phyloP scores from a whole-genome alignment of 2,329 filamentous ascomycete species.

The Trichophyton schoenleinii region DNA sequence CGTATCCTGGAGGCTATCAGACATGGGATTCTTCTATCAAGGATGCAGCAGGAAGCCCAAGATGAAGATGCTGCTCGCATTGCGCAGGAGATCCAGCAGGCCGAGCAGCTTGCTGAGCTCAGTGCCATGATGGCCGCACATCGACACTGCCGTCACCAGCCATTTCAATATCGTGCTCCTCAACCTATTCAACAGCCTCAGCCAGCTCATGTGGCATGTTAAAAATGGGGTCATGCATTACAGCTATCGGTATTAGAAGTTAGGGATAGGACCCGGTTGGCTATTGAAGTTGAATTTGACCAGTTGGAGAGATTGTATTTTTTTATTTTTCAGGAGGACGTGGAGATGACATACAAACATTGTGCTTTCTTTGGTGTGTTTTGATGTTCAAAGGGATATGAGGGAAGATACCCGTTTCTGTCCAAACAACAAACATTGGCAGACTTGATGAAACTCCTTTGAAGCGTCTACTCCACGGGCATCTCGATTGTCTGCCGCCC shows the following conservation, averaged over 20 bases:
- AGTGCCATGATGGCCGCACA: neutral
- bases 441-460: neutral
- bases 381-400: neutral
- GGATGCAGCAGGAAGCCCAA: slow-evolving; percentile 14
- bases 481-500: neutral
- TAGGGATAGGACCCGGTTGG: neutral
- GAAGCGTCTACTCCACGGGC: neutral
- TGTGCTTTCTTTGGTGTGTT: neutral
- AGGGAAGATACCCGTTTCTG: neutral
- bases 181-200: neutral
- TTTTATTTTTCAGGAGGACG: neutral
- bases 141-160: neutral
- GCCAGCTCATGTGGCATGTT: neutral
- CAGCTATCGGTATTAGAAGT: neutral
- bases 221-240: neutral
- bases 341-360: neutral
- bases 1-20: slow-evolving; percentile 10
- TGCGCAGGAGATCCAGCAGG: slow-evolving; percentile 1
- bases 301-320: neutral
- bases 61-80: slow-evolving; percentile 13
- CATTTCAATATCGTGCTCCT: neutral
- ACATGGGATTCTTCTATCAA: slow-evolving; percentile 8
- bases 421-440: neutral
- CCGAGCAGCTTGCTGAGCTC: neutral
- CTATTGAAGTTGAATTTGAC: neutral